Conservation (phyloP, 352 stramenopile species). For the Plasmopara muralis region DNA sequence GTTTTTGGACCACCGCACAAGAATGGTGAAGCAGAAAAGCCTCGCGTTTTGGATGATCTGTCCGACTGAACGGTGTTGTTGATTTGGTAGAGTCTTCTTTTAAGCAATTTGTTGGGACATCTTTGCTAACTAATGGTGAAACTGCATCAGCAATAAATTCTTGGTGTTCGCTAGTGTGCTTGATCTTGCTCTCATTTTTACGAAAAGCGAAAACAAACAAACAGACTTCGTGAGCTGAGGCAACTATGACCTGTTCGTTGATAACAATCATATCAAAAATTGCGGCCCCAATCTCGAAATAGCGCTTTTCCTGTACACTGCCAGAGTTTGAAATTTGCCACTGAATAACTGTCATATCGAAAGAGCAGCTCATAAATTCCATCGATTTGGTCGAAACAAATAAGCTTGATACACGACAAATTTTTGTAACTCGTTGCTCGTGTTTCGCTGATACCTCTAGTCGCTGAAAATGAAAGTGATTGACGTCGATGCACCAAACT, state of each 20-base stretch:
- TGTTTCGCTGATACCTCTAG: constrained; percentile 30
- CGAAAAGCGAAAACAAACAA: constrained; percentile 19
- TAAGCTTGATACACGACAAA: constrained; percentile 17
- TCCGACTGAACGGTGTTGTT: constrained; percentile 5
- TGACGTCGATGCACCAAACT: constrained; percentile 27
- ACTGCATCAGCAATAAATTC: background rate
- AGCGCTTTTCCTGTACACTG: constrained; percentile 40
- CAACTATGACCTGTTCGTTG: constrained; percentile 20
- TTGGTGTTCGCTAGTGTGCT: constrained; percentile 1
- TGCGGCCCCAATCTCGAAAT: constrained; percentile 53
- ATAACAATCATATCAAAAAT: constrained; percentile 41
- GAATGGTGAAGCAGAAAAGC: constrained; percentile 18
- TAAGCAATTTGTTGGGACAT: constrained; percentile 22
- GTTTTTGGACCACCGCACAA: constrained; percentile 3
- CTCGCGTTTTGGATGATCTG: constrained; percentile 13
- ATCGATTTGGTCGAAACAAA: background rate
- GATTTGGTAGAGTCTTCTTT: constrained; percentile 7
- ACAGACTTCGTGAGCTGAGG: constrained; percentile 37
- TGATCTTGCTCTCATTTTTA: background rate
- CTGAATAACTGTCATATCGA: constrained; percentile 62
- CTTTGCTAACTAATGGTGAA: background rate
- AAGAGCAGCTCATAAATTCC: constrained; percentile 40
- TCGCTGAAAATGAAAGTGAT: constrained; percentile 17
- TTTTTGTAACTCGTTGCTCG: constrained; percentile 34
- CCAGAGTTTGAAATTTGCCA: constrained; percentile 29